These are phyloP conservation scores for Cladosporium sp. DNA, from an alignment of 2,329 filamentous ascomycete genomes.

Conservation along the genomic window DNA sequence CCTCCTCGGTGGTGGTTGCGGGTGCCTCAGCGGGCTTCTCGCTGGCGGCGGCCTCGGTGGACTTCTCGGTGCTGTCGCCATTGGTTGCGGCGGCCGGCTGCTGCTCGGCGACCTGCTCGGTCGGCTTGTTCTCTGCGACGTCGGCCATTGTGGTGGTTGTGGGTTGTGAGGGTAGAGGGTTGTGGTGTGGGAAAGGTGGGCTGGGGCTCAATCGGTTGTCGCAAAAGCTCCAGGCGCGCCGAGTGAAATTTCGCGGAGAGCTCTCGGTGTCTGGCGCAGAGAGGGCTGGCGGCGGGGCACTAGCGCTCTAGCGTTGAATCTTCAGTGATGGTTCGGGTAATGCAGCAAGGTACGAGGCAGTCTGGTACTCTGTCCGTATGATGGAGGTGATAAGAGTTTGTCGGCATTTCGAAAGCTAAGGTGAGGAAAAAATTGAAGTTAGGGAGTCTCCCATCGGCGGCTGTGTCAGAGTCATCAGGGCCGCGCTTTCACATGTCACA, in stretches of 20 bases:
- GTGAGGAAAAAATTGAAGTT: too few relatives aligned
- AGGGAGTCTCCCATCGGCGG: too few relatives aligned
- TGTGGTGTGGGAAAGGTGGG: not conserved
- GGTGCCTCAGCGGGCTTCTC: slow-evolving; percentile 12
- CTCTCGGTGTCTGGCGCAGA: not conserved
- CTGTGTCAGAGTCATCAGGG: too few relatives aligned
- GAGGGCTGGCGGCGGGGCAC: not conserved
- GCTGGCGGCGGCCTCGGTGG: slow-evolving; percentile 13
- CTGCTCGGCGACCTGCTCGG: slow-evolving; percentile 12
- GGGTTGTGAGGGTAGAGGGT: not conserved
- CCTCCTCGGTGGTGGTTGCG: slow-evolving; percentile 16
- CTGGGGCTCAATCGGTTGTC: not conserved
- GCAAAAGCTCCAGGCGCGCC: slow-evolving; percentile 1
- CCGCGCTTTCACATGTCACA: too few relatives aligned
- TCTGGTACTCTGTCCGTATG: too few relatives aligned
- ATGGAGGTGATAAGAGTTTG: too few relatives aligned
- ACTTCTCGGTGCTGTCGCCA: slow-evolving; percentile 14
- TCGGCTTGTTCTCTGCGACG: slow-evolving; percentile 13
- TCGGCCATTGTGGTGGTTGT: slow-evolving; percentile 12
- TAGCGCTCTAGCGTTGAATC: not conserved
- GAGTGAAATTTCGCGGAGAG: slow-evolving; percentile 4
- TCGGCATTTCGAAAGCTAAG: too few relatives aligned
- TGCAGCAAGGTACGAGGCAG: too few relatives aligned
- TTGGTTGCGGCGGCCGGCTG: slow-evolving; percentile 15
- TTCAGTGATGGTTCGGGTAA: too few relatives aligned